Percentiles rank a stretch among this genome's conserved stretches.
These are phyloP conservation scores for Beta vulgaris DNA, from an alignment of 148 eudicot species.

Conservation along the genomic window DNA sequence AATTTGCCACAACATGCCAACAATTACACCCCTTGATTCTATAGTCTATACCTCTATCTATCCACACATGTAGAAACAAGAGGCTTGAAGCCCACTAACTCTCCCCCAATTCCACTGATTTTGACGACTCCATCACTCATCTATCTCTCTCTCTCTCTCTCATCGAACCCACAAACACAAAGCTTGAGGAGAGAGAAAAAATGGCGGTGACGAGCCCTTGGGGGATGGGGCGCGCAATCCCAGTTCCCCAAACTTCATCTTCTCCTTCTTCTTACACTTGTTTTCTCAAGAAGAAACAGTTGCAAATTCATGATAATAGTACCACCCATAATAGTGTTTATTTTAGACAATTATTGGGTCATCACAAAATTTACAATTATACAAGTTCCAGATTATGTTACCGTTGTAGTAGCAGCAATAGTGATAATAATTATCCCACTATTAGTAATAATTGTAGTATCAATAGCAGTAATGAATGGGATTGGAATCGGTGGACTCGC, in stretches of 20 bases:
- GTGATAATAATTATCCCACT: not conserved
- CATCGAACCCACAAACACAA: not conserved
- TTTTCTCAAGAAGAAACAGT: slow-evolving; percentile 4
- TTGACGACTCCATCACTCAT: not conserved
- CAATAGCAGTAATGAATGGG: slow-evolving; percentile 23
- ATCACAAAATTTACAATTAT: not conserved
- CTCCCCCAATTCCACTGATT: not conserved
- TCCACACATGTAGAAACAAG: slow-evolving; percentile 10
- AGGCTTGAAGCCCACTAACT: not conserved
- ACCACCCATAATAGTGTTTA: not conserved
- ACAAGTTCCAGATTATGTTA: slow-evolving; percentile 22
- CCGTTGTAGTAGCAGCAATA: slow-evolving; percentile 17
- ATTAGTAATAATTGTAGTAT: not conserved
- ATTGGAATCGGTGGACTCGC: slow-evolving; percentile 40
- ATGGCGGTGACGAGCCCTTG: slow-evolving; percentile 31
- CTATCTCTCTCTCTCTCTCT: not conserved
- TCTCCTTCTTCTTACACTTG: slow-evolving; percentile 1
- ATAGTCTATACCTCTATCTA: not conserved
- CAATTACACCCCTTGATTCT: not conserved
- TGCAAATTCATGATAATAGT: not conserved
- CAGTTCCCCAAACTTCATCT: slow-evolving; percentile 16
- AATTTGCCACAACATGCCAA: too few relatives aligned
- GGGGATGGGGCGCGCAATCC: slow-evolving; percentile 23
- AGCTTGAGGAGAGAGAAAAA: not conserved
- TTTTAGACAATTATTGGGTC: slow-evolving; percentile 26